phyloP scores from a whole-genome alignment of 2,329 filamentous ascomycete species.

The Camptophora hylomeconis region DNA sequence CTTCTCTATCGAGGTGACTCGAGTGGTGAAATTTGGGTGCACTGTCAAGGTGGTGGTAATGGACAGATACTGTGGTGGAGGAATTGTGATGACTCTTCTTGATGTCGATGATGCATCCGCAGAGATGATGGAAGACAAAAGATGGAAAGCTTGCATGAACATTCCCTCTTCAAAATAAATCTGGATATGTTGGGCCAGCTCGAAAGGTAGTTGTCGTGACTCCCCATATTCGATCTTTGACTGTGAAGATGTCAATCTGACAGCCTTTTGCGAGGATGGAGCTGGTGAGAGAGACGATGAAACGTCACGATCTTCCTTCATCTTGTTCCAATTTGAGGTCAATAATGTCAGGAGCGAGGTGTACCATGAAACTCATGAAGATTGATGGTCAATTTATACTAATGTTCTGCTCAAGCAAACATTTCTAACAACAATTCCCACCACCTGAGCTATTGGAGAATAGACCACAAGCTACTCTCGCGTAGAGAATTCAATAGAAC shows the following conservation, averaged over 20 bases:
- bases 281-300: slow-evolving; percentile 5
- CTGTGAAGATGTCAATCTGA: slow-evolving; percentile 2
- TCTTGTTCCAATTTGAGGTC: too few relatives aligned
- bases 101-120: slow-evolving; percentile 32
- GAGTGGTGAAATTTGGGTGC: slow-evolving; percentile 67
- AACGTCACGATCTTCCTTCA: too few relatives aligned
- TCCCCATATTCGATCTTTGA: slow-evolving; percentile 1
- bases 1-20: slow-evolving; percentile 48
- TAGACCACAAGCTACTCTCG: too few relatives aligned
- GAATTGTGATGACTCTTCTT: slow-evolving; percentile 43
- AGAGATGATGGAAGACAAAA: slow-evolving; percentile 52
- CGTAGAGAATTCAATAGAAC: too few relatives aligned
- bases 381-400: too few relatives aligned
- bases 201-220: slow-evolving; percentile 31
- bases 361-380: too few relatives aligned
- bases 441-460: too few relatives aligned
- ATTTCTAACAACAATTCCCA: too few relatives aligned
- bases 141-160: slow-evolving; percentile 49
- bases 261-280: slow-evolving; percentile 2
- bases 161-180: slow-evolving; percentile 66
- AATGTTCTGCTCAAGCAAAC: too few relatives aligned
- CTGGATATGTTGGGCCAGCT: slow-evolving; percentile 52
- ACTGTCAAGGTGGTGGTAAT: slow-evolving; percentile 70
- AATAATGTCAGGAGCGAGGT: too few relatives aligned
- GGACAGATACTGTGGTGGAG: slow-evolving; percentile 60